Base-by-base conservation (phyloP, 2,329 filamentous ascomycete genomes). In the Fusarium sp. region DNA sequence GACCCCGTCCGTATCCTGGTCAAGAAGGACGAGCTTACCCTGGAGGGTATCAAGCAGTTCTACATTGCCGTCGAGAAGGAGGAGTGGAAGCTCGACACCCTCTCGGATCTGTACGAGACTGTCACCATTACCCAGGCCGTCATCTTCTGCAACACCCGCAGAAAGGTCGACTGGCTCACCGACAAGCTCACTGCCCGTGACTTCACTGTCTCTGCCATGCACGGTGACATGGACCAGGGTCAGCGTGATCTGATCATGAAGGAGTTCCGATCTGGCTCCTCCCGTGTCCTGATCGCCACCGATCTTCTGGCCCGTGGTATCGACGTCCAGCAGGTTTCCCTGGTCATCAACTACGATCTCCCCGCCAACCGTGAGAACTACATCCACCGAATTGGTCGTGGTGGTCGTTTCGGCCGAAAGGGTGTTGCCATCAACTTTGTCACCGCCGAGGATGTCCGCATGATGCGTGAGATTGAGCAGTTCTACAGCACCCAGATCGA, bases 401-500 rank as follows among this genome's bases (percentile, higher is more conserved):
- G 95, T 89, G 97, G 97, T 88, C 95, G 97, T 90, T 99, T 99
- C 89, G 97, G 97, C 87, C 95, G 97, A 87, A 99, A 99, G 93
- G 97, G 97, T 93, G 97, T 99, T 85, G 97, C 97, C 82, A 99
- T 99, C 91, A 99, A 99, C 94, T 99, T 99, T 85, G 97, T 99
- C 85, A 98, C 96, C 74, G 95, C 95, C 81, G 97, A 99, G 79
- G 97, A 99, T 87, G 97, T 99, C 82, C 95, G 96, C 86, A 98
- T 99, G 94, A 97, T 99, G 94, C 92, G 97, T 85, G 97, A 99
- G 88, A 99, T 99, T 81, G 97, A 99, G 87, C 95, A 98, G 89
- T 99, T 98, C 91, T 99, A 99, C 93, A 98, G 95, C 91, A 99
- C 97, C 86, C 97, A 99, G 90, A 98, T 99, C 80, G 97, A 99